phyloP scores from a whole-genome alignment of 371 early-diverging fungal genomes.

The Capniomyces stellatus region DNA sequence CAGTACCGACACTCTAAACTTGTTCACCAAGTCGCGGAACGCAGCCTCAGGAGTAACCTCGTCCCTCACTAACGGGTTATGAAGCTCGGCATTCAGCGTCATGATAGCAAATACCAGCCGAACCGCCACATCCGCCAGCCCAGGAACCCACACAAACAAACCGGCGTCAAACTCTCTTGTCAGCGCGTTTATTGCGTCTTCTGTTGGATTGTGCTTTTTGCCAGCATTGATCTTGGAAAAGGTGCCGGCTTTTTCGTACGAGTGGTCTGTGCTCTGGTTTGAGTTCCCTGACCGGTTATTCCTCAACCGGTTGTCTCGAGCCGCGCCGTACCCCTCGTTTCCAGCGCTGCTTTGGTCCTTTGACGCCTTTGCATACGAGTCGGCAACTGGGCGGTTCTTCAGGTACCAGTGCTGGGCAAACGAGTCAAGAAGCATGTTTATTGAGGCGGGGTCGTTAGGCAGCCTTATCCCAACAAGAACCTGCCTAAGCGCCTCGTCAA shows the following conservation, averaged over 20 bases:
- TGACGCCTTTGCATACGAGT: background rate
- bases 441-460: constrained; percentile 47
- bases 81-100: constrained; percentile 69
- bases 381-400: constrained; percentile 9
- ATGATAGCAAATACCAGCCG: constrained; percentile 69
- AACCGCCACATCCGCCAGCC: constrained; percentile 18
- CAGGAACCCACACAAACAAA: constrained; percentile 15
- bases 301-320: too few species aligned
- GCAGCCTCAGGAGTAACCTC: constrained; percentile 20
- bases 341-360: background rate
- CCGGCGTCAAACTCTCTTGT: background rate
- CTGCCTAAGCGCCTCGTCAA: constrained; percentile 68
- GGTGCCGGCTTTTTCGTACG: background rate
- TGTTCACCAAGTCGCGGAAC: constrained; percentile 18
- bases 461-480: constrained; percentile 53
- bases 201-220: constrained; percentile 4
- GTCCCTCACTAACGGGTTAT: constrained; percentile 33
- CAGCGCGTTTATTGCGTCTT: background rate
- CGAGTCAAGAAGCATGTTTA: constrained; percentile 59
- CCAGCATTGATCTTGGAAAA: background rate
- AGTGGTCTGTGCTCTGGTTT: background rate
- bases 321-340: too few species aligned
- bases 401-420: constrained; percentile 65
- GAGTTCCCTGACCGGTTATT: background rate
- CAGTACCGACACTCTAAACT: constrained; percentile 20